phyloP scores from a whole-genome alignment of 2,329 filamentous ascomycete species.

The Phaeosphaeriaceae sp. region DNA sequence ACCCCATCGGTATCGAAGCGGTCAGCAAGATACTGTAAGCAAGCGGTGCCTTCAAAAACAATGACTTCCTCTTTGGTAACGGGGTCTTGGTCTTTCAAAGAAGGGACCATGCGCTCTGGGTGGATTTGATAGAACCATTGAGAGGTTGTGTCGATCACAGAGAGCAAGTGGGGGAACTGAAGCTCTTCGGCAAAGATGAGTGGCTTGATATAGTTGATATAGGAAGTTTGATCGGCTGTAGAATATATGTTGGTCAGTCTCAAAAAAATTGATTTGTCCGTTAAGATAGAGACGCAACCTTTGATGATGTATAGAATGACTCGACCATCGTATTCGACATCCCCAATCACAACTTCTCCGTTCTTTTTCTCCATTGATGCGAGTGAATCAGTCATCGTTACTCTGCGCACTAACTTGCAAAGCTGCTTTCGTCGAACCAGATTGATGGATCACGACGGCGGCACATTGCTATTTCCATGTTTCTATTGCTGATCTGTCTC shows the following conservation, averaged over 20 bases:
- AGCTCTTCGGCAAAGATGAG: conserved; percentile 48
- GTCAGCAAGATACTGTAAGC: conserved; percentile 47
- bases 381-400: too few species aligned
- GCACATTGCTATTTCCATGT: too few species aligned
- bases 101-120: conserved; percentile 47
- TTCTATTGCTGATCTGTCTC: too few species aligned
- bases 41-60: conserved; percentile 49
- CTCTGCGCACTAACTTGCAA: too few species aligned
- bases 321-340: conserved; percentile 26
- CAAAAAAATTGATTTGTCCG: not conserved
- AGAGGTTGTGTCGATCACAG: conserved; percentile 43
- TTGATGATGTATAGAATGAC: conserved; percentile 40
- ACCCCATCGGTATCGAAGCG: conserved; percentile 43
- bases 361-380: too few species aligned
- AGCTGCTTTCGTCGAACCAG: too few species aligned
- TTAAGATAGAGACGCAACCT: conserved; percentile 9
- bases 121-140: conserved; percentile 46
- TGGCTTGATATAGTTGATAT: conserved; percentile 51
- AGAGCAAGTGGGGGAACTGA: conserved; percentile 36
- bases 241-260: too few species aligned
- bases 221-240: conserved; percentile 12
- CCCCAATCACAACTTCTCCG: conserved; percentile 5
- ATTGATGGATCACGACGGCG: too few species aligned
- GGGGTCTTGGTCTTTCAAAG: conserved; percentile 41
- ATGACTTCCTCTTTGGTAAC: conserved; percentile 33